phyloP scores from a whole-genome alignment of 2,329 filamentous ascomycete species.

The Blumeria hordei region DNA sequence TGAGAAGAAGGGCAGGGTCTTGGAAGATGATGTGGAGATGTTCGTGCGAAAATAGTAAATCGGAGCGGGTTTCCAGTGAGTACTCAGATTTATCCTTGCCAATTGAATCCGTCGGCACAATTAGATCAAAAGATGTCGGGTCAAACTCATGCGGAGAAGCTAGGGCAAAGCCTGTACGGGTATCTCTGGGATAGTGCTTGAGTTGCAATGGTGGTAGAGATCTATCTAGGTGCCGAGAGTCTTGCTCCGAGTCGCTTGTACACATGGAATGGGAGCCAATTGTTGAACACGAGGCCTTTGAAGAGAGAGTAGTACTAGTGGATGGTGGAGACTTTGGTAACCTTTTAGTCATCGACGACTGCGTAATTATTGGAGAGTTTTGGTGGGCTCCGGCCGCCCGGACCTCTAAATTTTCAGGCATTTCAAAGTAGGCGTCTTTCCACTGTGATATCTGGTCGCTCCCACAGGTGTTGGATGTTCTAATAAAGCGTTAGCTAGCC shows the following conservation, averaged over 20 bases:
- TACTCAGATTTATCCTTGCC: conserved; percentile 16
- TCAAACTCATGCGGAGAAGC: conserved; percentile 23
- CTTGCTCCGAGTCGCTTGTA: background rate
- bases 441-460: too few relatives aligned
- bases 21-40: conserved; percentile 42
- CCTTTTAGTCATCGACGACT: background rate
- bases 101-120: conserved; percentile 19
- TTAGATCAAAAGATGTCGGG: conserved; percentile 27
- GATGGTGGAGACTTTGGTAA: background rate
- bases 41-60: conserved; percentile 38
- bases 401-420: too few relatives aligned
- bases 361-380: too few relatives aligned
- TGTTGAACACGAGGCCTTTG: background rate
- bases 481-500: too few relatives aligned
- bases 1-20: conserved; percentile 34
- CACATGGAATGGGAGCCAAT: background rate
- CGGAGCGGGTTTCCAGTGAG: conserved; percentile 37
- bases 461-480: too few relatives aligned
- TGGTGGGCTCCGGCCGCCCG: too few relatives aligned
- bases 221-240: conserved; percentile 1
- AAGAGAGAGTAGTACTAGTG: background rate
- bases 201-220: conserved; percentile 12
- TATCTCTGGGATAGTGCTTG: conserved; percentile 14
- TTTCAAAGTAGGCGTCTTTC: too few relatives aligned
- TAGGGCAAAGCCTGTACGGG: conserved; percentile 26